A percentile compares a stretch with the other conserved stretches of the same genome.
phyloP scores from a whole-genome alignment of 2,329 filamentous ascomycete species.

The Domatiomyces catenatus region DNA sequence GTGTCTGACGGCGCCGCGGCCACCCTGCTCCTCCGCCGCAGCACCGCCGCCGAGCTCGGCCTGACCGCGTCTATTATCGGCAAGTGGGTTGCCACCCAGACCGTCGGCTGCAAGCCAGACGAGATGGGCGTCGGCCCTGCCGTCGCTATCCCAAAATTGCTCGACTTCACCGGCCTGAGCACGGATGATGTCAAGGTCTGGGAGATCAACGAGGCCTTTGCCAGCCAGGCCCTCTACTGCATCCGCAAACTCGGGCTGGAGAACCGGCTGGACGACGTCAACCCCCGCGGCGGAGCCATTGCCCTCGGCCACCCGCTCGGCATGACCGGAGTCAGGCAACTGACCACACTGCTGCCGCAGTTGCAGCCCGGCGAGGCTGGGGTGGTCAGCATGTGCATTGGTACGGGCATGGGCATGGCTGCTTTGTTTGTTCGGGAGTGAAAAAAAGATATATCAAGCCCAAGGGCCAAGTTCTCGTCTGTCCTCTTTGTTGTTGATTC shows the following conservation, averaged over 20 bases:
- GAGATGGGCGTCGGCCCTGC: slow-evolving; percentile 92
- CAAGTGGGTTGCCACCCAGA: slow-evolving; percentile 63
- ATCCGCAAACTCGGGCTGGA: slow-evolving; percentile 47
- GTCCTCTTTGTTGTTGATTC: too few species aligned
- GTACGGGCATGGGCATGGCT: slow-evolving; percentile 66
- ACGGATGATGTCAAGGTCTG: slow-evolving; percentile 62
- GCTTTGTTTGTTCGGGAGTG: slow-evolving; percentile 52
- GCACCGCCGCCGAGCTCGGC: slow-evolving; percentile 58
- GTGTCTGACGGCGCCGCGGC: slow-evolving; percentile 81
- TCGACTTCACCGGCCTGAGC: slow-evolving; percentile 51
- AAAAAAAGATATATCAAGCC: not conserved
- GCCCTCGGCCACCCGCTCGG: slow-evolving; percentile 86
- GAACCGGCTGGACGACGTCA: slow-evolving; percentile 47
- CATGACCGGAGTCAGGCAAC: slow-evolving; percentile 70
- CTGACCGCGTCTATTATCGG: slow-evolving; percentile 56
- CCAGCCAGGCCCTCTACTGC: slow-evolving; percentile 52
- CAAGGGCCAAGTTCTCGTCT: too few species aligned
- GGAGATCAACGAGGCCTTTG: slow-evolving; percentile 83
- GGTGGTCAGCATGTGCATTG: slow-evolving; percentile 82
- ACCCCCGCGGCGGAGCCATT: slow-evolving; percentile 85
- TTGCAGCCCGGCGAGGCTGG: slow-evolving; percentile 58
- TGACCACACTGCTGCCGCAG: slow-evolving; percentile 57
- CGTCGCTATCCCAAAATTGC: slow-evolving; percentile 66
- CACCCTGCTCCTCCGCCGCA: slow-evolving; percentile 68
- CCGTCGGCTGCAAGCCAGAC: slow-evolving; percentile 66